Evolutionary conservation across 345 rosid genomes (phyloP), one percentile per base, ranked within the genome.

Genomic region (Excoecaria agallocha): DNA sequence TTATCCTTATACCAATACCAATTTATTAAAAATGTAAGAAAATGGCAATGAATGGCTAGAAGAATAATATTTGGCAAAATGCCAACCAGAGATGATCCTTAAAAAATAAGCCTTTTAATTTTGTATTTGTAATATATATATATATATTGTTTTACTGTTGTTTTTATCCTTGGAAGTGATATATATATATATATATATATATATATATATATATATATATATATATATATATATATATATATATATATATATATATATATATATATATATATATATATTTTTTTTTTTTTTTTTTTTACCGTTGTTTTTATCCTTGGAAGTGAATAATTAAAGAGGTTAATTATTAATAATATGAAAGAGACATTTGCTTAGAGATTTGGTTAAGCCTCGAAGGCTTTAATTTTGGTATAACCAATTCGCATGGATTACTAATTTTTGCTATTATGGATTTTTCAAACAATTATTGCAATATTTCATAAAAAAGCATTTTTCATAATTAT

Each of bases 341-440:
- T 70, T 4, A 9, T 30, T 35, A 7, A 8, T 19, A 8, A 57
- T 5, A 61, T 54, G 65, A 65, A 22, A 38, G 8, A 0, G 63
- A 66, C 58, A n/a, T 43, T 74, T 74, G 77, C 77, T 56, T 56
- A 25, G 38, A 30, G 46, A 55, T 25, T 41, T 45, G 52, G 76
- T 38, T 73, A n/a, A 61, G 16, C 12, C 43, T 10, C 15, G 3
- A 13, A 35, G 24, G n/a, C 43, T 71, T 35, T 4, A 13, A 12
- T 25, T 66, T 12, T 56, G 66, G 56, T 74, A 25, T n/a, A 72
- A 19, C 68, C 17, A 61, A 61, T 35, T 2, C 59, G 12, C 37
- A 4, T 11, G 22, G 6, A 0, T 4, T 39, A 59, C 63, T 60
- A 25, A 6, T 8, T 25, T 30, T 6, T 6, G 19, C 16, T 35